Evolutionary conservation across 2,329 filamentous ascomycete species (phyloP), one percentile per base, ranked within the genome.

Genomic region (Nigrospora sphaerica): DNA sequence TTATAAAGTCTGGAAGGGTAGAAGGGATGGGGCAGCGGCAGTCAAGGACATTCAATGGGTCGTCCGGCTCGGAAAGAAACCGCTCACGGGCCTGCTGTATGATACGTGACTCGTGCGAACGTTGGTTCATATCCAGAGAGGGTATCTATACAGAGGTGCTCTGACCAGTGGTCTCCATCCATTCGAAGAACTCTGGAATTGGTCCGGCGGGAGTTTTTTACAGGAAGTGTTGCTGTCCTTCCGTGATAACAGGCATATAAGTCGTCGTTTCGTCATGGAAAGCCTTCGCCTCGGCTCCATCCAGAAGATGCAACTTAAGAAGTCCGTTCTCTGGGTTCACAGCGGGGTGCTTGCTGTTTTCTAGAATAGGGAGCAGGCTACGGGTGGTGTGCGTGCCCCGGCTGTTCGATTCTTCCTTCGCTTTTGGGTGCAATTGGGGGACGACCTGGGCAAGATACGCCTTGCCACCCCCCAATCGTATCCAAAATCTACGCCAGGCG

Each of bases 141-240:
- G 44, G 36, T 39, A 45, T 45, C 32, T 45, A 19, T 11, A 45
- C 36, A 28, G 35, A 45, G 32, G 39, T 34, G 16, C 17, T 40
- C 36, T 35, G 35, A 31, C 17, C 35, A 19, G 32, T 34, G 31
- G 32, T 34, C 19, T 39, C 37, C 32, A 45, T 45, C 23, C 44
- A 18, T 14, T 45, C 35, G 31, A 45, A 45, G 39, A 45, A 40
- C 36, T 45, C 44, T 3, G 44, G 31, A 32, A 45, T 45, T 12
- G 42, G 42, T 32, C 42, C 28, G 33, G 42, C 32, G 23, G 42
- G 33, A 11, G 19, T 23, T 18, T 36, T 18, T 18, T 18, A 44
- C 42, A 19, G 42, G 23, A 44, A 44, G 42, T 32, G 34, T 18
- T 44, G 42, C 33, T 44, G 42, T 14, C 42, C 32, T 18, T 44